These are phyloP conservation scores for Breviolum minutum DNA, from an alignment of 73 alveolate genomes.

Conservation along the genomic window DNA sequence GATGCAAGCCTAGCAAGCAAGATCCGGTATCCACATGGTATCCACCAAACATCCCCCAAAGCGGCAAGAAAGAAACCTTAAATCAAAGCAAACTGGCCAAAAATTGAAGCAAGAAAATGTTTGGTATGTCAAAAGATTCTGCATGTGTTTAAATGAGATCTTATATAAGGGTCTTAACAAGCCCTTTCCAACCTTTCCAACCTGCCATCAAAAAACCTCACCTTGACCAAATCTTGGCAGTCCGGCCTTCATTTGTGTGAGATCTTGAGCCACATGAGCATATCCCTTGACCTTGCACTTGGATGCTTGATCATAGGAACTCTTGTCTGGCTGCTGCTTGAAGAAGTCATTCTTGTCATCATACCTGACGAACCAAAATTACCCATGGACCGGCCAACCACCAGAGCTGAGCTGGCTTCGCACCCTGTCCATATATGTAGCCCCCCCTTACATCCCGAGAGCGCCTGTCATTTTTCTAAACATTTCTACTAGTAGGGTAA, in stretches of 20 bases:
- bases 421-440: too few species aligned
- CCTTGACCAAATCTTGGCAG: background rate
- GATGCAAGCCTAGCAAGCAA: slow-evolving; percentile 24
- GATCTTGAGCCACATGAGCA: slow-evolving; percentile 53
- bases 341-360: slow-evolving; percentile 65
- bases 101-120: background rate
- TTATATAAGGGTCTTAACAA: background rate
- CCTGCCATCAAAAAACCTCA: background rate
- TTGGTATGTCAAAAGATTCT: too few species aligned
- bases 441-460: too few species aligned
- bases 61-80: too few species aligned
- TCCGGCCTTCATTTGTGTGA: slow-evolving; percentile 24
- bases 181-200: background rate
- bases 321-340: slow-evolving; percentile 78
- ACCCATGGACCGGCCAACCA: background rate
- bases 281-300: slow-evolving; percentile 66
- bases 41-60: too few species aligned
- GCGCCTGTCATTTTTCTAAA: too few species aligned
- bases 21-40: too few species aligned
- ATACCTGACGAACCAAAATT: background rate
- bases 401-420: background rate
- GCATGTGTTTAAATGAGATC: background rate
- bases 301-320: slow-evolving; percentile 33
- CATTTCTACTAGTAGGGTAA: too few species aligned
- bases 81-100: background rate